A percentile compares a stretch with the other conserved stretches of the same genome.
phyloP scores from a whole-genome alignment of 2,329 filamentous ascomycete species.

The Phialophora verrucosa region DNA sequence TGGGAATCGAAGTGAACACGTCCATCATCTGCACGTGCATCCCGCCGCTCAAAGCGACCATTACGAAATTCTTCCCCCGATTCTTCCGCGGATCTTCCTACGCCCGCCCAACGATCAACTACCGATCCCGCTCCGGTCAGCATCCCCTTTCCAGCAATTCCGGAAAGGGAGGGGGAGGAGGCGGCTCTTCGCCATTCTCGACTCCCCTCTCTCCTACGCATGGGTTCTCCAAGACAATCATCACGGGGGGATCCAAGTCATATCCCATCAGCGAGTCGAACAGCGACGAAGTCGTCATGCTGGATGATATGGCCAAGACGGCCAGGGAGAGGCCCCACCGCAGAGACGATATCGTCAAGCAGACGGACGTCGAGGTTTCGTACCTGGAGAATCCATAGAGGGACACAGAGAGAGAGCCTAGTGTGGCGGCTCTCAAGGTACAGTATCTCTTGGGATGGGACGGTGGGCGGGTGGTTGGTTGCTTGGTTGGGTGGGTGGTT shows the following conservation, averaged over 20 bases:
- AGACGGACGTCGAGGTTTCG: constrained; percentile 17
- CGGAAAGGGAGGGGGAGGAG: not conserved
- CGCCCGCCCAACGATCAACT: constrained; percentile 4
- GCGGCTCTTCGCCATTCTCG: not conserved
- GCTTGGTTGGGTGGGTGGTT: not conserved
- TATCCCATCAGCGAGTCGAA: constrained; percentile 19
- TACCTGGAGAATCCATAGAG: constrained; percentile 1
- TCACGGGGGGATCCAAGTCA: constrained; percentile 3
- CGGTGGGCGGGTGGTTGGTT: not conserved
- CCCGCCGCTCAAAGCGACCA: constrained; percentile 15
- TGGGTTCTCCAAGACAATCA: constrained; percentile 5
- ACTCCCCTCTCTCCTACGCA: constrained; percentile 1
- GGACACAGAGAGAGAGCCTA: not conserved
- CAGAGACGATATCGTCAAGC: constrained; percentile 12
- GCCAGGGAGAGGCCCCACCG: not conserved
- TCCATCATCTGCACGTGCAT: constrained; percentile 21
- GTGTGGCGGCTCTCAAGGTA: not conserved
- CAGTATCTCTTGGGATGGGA: not conserved
- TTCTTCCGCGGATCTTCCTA: constrained; percentile 18
- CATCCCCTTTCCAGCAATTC: not conserved
- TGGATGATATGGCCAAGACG: constrained; percentile 16
- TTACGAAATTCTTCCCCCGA: constrained; percentile 14
- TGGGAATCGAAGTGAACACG: constrained; percentile 19
- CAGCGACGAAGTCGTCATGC: constrained; percentile 21
- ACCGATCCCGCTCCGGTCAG: constrained; percentile 9